Base-by-base conservation (phyloP, 129 eudicot species). In the Escallonia rubra region DNA sequence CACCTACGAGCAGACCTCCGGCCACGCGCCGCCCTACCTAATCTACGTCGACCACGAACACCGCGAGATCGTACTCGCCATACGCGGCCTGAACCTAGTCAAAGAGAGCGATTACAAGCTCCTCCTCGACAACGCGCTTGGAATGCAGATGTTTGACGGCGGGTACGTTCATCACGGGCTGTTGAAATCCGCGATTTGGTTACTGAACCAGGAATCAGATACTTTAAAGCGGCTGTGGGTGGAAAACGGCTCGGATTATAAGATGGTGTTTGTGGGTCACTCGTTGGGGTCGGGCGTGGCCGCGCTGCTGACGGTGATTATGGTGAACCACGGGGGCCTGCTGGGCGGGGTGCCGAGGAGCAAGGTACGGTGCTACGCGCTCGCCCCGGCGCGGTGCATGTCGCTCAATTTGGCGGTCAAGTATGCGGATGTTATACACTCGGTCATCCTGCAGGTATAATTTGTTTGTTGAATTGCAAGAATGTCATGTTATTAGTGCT, bases 141-240 rank as follows among this genome's bases (percentile, higher is more conserved):
- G 34, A 23, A 79, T 52, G 84, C 95, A 92, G 76, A 88, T 83
- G 96, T 92, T 92, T 57, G 98, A 92, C 48, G 98, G 98, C 0
- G 98, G 98, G 5, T 92, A 83, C 67, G 98, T 92, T 13, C 98
- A 92, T 50, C 90, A 88, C n/a, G 98, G 98, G 66, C 51, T 92
- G 47, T 16, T 92, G 73, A 89, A 88, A 41, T 81, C 95, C 1
- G 98, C 96, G 4, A 53, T 69, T 10, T 92, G 96, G 96, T 60
- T 92, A 74, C 40, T 92, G 76, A 80, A 81, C 12, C 66, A 74
- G 12, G 98, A 92, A 53, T 69, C 84, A 3, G 96, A 82, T 78
- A 76, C 77, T n/a, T 34, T 92, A 74, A 74, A 65, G 53, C 61
- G 52, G 4, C 49, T 86, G 69, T 92, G 98, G 98, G 64, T 79